A percentile compares a stretch with the other conserved stretches of the same genome.
Conservation (phyloP, 192 early-diverging fungal species). For the Spizellomyces sp. region DNA sequence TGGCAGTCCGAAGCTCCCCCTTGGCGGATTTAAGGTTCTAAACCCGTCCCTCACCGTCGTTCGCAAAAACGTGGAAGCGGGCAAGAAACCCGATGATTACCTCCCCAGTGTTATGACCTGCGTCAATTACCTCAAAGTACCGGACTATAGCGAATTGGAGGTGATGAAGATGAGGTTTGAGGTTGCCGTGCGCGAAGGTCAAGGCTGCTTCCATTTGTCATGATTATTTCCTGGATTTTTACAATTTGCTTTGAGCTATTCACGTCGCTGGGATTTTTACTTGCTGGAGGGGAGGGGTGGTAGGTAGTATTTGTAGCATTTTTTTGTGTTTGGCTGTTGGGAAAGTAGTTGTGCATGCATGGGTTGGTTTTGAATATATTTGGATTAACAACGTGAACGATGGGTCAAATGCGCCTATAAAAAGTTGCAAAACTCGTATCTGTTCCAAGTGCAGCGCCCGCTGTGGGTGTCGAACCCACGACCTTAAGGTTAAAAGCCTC, state of each 20-base stretch:
- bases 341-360: too few species aligned
- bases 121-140: slow-evolving; percentile 92
- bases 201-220: slow-evolving; percentile 63
- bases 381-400: too few species aligned
- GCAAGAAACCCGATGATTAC: slow-evolving; percentile 64
- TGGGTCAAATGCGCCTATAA: too few species aligned
- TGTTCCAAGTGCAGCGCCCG: too few species aligned
- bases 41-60: slow-evolving; percentile 86
- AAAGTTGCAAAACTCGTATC: too few species aligned
- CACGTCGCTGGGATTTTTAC: too few species aligned
- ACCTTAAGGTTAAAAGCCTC: too few species aligned
- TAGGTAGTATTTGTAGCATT: too few species aligned
- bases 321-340: too few species aligned
- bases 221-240: slow-evolving; percentile 10
- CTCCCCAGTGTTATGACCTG: slow-evolving; percentile 97
- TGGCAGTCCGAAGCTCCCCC: slow-evolving; percentile 84
- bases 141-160: slow-evolving; percentile 71
- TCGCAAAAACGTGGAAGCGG: slow-evolving; percentile 64
- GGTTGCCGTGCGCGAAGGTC: slow-evolving; percentile 81
- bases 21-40: slow-evolving; percentile 85
- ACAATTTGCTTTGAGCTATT: not conserved
- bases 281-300: too few species aligned
- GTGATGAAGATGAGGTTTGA: slow-evolving; percentile 67
- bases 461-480: too few species aligned
- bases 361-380: too few species aligned